Evolutionary conservation across 257 asterid species (phyloP).

Genomic region (Petunia axillaris): DNA sequence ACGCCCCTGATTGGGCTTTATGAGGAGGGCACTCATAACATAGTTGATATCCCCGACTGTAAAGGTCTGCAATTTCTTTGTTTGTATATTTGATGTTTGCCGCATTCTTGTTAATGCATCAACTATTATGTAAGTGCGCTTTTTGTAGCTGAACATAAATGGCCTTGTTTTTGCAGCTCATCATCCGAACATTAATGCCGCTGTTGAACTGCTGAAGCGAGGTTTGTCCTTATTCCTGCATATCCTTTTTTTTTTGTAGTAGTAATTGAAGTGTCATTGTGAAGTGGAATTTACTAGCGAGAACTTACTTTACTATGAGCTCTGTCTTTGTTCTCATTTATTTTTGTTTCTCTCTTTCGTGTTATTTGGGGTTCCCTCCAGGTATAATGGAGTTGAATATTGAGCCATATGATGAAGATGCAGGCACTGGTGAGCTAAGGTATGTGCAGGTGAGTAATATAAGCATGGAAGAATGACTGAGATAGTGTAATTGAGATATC

Average conservation of each 20-base stretch:
- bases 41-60: constrained; percentile 91
- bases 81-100: background rate
- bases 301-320: background rate
- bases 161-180: constrained; percentile 61
- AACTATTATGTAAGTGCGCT: background rate
- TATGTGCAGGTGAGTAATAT: constrained; percentile 73
- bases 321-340: background rate
- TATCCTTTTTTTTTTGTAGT: background rate
- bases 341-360: background rate
- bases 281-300: background rate
- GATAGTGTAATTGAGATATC: background rate
- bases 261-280: background rate
- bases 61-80: constrained; percentile 45
- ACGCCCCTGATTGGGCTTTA: constrained; percentile 88
- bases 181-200: constrained; percentile 89
- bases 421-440: constrained; percentile 87
- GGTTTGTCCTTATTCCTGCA: constrained; percentile 45
- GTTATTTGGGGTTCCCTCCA: constrained; percentile 25
- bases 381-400: constrained; percentile 68
- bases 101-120: background rate
- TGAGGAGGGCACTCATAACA: constrained; percentile 82
- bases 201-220: constrained; percentile 72
- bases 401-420: constrained; percentile 85
- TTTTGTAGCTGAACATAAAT: background rate
- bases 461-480: constrained; percentile 7